Base-by-base conservation (phyloP, 768 basidiomycete genomes). In the Cyathus striatus region DNA sequence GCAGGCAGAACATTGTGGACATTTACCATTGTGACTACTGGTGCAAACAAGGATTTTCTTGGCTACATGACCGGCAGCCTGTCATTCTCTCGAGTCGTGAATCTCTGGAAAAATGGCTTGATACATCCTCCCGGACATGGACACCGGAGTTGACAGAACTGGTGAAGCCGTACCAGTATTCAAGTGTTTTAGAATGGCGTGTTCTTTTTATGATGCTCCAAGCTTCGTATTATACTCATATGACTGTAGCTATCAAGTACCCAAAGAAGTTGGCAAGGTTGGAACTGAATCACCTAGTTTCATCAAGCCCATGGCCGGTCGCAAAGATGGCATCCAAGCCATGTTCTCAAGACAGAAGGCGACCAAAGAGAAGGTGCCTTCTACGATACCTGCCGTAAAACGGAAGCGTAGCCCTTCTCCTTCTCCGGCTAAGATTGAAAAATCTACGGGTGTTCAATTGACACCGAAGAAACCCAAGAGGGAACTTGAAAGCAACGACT, bases 11-110 rank as follows among this genome's bases (percentile, higher is more conserved):
- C 65, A 0, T 63, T 89, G 1, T 89, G 82, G 73, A 86, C 90
- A 0, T 97, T 90, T 56, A 83, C 89, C 0, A 90, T 98, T 42
- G 82, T 98, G 37, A 99, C 95, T 1, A 92, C 91, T 1, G 59
- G 75, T 23, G 77, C 89, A 35, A 75, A 78, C 56, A 76, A 76
- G 43, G 76, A 81, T 5, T 92, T 36, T 64, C 66, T 5, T 97
- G 91, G 88, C 71, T 97, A n/a, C 95, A 96, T 57, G 88, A 94
- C 52, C 81, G 94, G 17, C 85, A 87, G 49, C 87, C 87, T 5
- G 89, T 92, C 34, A 82, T 97, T 38, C 75, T 98, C 4, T 72
- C 78, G 6, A 69, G 72, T 0, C 57, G 68, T 24, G 73, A 75
- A 2, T 83, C 86, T 1, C 66, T 92, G 21, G 59, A 70, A 16